Percentiles rank a stretch among this genome's conserved stretches.
Evolutionary conservation across 2,329 filamentous ascomycete genomes (phyloP).

Genomic region (Pseudocercospora fijiensis): DNA sequence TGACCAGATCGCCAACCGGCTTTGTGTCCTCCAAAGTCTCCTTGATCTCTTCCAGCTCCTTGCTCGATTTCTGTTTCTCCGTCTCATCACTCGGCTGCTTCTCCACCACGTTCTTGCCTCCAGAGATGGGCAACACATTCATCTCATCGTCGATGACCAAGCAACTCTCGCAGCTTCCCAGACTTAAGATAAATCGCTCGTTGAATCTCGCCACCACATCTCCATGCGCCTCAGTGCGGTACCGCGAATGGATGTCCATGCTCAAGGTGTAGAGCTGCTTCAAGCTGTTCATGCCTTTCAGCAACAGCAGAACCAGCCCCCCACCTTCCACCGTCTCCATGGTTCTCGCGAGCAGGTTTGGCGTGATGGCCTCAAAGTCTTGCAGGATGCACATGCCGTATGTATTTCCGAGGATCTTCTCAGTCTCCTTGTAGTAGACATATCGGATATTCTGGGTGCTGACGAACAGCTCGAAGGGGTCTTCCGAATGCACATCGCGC

Average conservation of each 20-base stretch:
- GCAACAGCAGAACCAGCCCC: slow-evolving; percentile 80
- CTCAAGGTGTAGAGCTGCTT: slow-evolving; percentile 95
- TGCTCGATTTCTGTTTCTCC: slow-evolving; percentile 66
- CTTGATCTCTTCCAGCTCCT: slow-evolving; percentile 82
- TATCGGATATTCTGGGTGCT: slow-evolving; percentile 96
- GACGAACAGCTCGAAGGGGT: slow-evolving; percentile 96
- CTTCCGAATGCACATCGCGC: slow-evolving; percentile 85
- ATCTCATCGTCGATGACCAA: slow-evolving; percentile 96
- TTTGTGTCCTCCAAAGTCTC: slow-evolving; percentile 81
- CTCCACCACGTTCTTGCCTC: slow-evolving; percentile 82
- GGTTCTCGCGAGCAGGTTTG: slow-evolving; percentile 90
- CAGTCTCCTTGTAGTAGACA: slow-evolving; percentile 99
- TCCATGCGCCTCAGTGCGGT: slow-evolving; percentile 91
- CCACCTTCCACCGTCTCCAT: slow-evolving; percentile 98
- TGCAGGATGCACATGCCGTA: slow-evolving; percentile 98
- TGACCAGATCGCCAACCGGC: slow-evolving; percentile 79
- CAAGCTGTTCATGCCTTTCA: slow-evolving; percentile 95
- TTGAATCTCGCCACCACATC: slow-evolving; percentile 97
- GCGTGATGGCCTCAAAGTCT: slow-evolving; percentile 95
- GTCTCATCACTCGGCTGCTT: slow-evolving; percentile 71
- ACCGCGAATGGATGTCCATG: slow-evolving; percentile 97
- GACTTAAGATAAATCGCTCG: slow-evolving; percentile 90
- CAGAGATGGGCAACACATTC: slow-evolving; percentile 95
- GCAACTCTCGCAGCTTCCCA: slow-evolving; percentile 93
- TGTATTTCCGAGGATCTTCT: slow-evolving; percentile 96